Evolutionary conservation across 768 basidiomycete genomes (phyloP).

Genomic region (Sistotremastrum suecicum): DNA sequence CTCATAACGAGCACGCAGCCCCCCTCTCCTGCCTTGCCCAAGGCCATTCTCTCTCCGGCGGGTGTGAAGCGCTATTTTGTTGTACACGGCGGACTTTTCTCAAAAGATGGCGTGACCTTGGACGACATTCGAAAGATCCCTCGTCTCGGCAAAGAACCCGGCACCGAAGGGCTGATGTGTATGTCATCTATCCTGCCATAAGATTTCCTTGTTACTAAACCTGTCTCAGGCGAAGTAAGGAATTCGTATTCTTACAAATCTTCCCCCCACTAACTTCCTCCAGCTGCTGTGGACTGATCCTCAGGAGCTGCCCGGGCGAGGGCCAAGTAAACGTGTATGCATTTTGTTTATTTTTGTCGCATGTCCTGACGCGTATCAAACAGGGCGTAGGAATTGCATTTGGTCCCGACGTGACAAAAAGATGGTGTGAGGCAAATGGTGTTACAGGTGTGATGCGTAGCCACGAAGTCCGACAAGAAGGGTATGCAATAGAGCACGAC

Average conservation of each 20-base stretch:
- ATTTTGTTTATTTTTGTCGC: neutral
- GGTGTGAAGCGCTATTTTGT: constrained; percentile 85
- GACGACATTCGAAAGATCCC: constrained; percentile 85
- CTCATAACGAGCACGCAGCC: constrained; percentile 60
- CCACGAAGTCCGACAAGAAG: constrained; percentile 95
- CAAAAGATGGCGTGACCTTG: constrained; percentile 86
- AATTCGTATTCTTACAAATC: constrained; percentile 1
- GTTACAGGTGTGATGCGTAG: constrained; percentile 85
- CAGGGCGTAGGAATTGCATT: constrained; percentile 93
- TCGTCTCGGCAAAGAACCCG: constrained; percentile 81
- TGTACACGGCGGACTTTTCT: constrained; percentile 93
- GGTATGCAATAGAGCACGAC: constrained; percentile 89
- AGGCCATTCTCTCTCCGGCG: constrained; percentile 65
- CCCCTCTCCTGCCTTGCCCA: constrained; percentile 25
- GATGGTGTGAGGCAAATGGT: constrained; percentile 79
- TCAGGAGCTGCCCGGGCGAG: constrained; percentile 75
- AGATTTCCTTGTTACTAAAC: constrained; percentile 1
- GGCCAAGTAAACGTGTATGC: constrained; percentile 87
- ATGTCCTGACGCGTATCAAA: constrained; percentile 6
- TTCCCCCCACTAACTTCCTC: constrained; percentile 6
- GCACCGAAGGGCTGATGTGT: constrained; percentile 94
- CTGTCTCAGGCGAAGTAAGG: constrained; percentile 45
- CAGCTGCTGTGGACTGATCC: constrained; percentile 96
- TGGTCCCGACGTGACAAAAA: constrained; percentile 84
- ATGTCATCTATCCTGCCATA: constrained; percentile 19